Evolutionary conservation across 768 basidiomycete genomes (phyloP), one percentile per base, ranked within the genome.

Genomic region (Termitomyces sp.): DNA sequence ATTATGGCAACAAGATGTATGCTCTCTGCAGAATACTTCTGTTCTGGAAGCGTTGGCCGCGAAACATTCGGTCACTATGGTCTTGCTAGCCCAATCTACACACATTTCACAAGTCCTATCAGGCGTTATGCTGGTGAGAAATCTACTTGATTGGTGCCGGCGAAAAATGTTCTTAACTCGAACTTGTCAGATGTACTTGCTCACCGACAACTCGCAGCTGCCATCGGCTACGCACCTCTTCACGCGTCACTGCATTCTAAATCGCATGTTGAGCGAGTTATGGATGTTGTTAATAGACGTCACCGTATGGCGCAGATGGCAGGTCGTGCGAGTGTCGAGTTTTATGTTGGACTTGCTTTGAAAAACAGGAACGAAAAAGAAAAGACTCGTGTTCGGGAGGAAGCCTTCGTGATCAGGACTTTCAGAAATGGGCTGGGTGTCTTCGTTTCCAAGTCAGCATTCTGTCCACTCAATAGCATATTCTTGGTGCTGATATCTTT

Each of bases 1-100:
- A 98, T 99, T 71, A 98, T 99, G 95, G 95, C 97, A 3, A 98
- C 96, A 3, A 79, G 97, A 32, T 98, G 97, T 70, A 99, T 99
- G 97, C 79, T 98, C 26, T 88, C 95, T 0, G 97, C 97, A 20
- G 97, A 99, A 70, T 99, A 99, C 71, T 98, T 98, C 74, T 93
- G 91, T 68, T 91, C 95, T 0, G 96, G 97, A 9, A 94, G 93
- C 63, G 94, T 98, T 3, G 84, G 88, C 0, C 83, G 87, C 50
- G 94, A 97, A 61, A 88, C 93, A 0, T 99, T 98, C 68, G 89
- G 91, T 2, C 97, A 98, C 71, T 99, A 99, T 69, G 97, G 97
- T 41, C 82, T 99, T n/a, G 97, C 97, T 0, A 94, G 85, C 68
- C 82, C 90, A 0, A 99, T 99, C 56, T 99, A 98, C 69, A 99